These are phyloP conservation scores for Raffaelea ambrosiae DNA, from an alignment of 2,329 filamentous ascomycete genomes.

Conservation along the genomic window DNA sequence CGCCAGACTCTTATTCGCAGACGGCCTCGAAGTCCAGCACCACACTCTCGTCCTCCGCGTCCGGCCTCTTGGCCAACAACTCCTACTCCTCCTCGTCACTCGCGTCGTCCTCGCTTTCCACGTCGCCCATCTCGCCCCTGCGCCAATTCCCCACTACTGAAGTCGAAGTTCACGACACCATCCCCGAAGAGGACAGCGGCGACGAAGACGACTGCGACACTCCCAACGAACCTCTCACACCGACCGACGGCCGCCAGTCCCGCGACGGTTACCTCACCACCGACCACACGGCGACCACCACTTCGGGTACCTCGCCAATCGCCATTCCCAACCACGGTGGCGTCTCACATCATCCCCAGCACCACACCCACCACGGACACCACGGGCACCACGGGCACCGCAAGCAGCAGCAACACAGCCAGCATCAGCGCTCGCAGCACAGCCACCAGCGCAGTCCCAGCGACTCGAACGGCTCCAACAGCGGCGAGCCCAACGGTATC, in stretches of 20 bases:
- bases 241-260: slow-evolving; percentile 48
- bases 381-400: slow-evolving; percentile 15
- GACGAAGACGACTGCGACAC: slow-evolving; percentile 53
- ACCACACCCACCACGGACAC: slow-evolving; percentile 14
- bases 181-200: slow-evolving; percentile 50
- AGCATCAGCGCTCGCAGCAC: too few relatives aligned
- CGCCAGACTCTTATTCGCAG: not conserved
- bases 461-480: not conserved
- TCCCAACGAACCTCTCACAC: slow-evolving; percentile 52
- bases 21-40: not conserved
- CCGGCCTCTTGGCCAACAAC: not conserved
- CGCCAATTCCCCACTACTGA: slow-evolving; percentile 33
- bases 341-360: slow-evolving; percentile 15
- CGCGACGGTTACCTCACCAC: slow-evolving; percentile 39
- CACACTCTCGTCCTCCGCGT: not conserved
- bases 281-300: slow-evolving; percentile 19
- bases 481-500: not conserved
- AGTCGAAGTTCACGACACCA: slow-evolving; percentile 39
- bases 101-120: slow-evolving; percentile 4
- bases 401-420: slow-evolving; percentile 9
- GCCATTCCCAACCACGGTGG: slow-evolving; percentile 2
- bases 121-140: slow-evolving; percentile 31
- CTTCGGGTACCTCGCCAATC: slow-evolving; percentile 14
- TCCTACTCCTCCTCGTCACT: slow-evolving; percentile 1
- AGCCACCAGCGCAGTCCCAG: not conserved